phyloP scores from a whole-genome alignment of 352 stramenopile genomes.

The Pythium phragmitis region DNA sequence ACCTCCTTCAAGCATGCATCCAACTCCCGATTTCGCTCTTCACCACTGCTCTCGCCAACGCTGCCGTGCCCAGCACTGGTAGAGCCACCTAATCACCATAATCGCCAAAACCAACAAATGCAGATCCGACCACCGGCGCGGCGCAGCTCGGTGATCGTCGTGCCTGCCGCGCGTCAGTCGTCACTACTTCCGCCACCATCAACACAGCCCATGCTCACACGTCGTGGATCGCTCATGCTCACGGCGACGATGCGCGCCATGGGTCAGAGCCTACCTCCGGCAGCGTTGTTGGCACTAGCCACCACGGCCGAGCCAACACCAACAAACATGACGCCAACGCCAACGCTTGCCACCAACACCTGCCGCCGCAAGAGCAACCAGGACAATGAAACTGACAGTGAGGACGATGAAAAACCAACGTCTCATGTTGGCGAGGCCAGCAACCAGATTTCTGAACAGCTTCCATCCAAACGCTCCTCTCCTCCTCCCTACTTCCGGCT shows the following conservation, averaged over 20 bases:
- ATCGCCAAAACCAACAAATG: not conserved
- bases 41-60: not conserved
- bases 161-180: not conserved
- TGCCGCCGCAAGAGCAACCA: conserved; percentile 21
- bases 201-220: conserved; percentile 5
- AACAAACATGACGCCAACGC: not conserved
- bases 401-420: conserved; percentile 1
- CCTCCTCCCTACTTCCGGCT: conserved; percentile 26
- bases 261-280: conserved; percentile 3
- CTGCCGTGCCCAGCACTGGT: not conserved
- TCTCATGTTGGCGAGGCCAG: not conserved
- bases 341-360: not conserved
- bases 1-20: not conserved
- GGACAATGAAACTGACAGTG: conserved; percentile 15
- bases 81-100: not conserved
- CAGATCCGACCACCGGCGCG: not conserved
- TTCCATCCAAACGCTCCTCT: not conserved
- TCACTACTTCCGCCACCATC: conserved; percentile 1
- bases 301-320: not conserved
- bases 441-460: conserved; percentile 1
- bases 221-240: conserved; percentile 24
- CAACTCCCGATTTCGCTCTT: not conserved
- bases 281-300: not conserved
- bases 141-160: not conserved
- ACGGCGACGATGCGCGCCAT: conserved; percentile 24